Percentiles rank a stretch among this genome's conserved stretches.
Conservation (phyloP, 192 early-diverging fungal genomes). For the Obelidium mucronatum region DNA sequence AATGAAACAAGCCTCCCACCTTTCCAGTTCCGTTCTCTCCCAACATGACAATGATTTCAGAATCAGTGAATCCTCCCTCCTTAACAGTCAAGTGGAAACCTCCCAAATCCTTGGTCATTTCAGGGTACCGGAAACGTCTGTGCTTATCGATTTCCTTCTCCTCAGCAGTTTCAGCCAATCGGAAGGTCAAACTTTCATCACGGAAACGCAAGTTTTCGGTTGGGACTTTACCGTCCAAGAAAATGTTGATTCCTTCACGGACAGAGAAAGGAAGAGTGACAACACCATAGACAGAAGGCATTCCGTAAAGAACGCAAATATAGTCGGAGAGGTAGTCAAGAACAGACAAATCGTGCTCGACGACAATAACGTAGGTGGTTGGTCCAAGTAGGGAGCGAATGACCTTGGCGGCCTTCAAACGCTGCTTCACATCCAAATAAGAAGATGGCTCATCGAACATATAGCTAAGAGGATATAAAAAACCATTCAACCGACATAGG, state of each 20-base stretch:
- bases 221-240: conserved; percentile 95
- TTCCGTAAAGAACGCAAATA: conserved; percentile 98
- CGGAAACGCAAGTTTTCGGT: conserved; percentile 99
- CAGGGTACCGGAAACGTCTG: conserved; percentile 84
- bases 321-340: conserved; percentile 98
- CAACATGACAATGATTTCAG: conserved; percentile 97
- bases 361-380: conserved; percentile 87
- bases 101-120: conserved; percentile 86
- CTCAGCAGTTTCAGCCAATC: conserved; percentile 88
- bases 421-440: conserved; percentile 98
- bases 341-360: conserved; percentile 98
- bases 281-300: conserved; percentile 95
- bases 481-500: not conserved
- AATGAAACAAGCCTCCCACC: conserved; percentile 18
- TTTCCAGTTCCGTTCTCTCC: conserved; percentile 99
- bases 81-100: conserved; percentile 83
- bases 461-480: no score
- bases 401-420: conserved; percentile 93
- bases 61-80: conserved; percentile 90
- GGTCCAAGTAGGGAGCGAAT: conserved; percentile 84
- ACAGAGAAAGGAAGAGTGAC: conserved; percentile 97
- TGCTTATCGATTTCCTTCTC: conserved; percentile 71
- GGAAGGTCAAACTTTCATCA: conserved; percentile 93
- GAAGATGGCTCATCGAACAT: conserved; percentile 99
- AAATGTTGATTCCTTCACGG: conserved; percentile 98